These are phyloP conservation scores for Gaertneriomyces sp. DNA, from an alignment of 192 early-diverging fungal species.

Conservation along the genomic window DNA sequence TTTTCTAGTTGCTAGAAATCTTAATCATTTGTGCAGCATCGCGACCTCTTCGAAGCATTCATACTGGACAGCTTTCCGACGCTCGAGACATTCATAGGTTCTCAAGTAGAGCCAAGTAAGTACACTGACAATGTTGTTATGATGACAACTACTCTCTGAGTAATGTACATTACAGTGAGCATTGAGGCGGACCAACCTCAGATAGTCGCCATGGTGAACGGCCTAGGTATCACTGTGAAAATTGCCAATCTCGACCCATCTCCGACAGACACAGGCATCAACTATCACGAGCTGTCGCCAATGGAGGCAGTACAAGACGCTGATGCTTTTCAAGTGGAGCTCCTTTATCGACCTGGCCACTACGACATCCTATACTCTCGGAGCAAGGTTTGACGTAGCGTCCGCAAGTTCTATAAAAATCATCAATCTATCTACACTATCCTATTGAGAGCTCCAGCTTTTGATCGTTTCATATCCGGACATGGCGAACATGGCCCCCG, in stretches of 20 bases:
- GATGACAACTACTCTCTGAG: neutral
- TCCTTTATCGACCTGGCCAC: conserved; percentile 56
- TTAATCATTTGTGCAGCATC: conserved; percentile 28
- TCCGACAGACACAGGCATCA: conserved; percentile 45
- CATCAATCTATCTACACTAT: neutral
- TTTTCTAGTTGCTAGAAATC: neutral
- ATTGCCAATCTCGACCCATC: conserved; percentile 69
- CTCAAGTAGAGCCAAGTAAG: conserved; percentile 50
- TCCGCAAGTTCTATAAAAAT: neutral
- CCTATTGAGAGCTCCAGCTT: conserved; percentile 11
- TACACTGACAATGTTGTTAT: neutral
- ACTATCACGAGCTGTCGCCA: conserved; percentile 72
- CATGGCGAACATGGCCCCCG: conserved; percentile 44
- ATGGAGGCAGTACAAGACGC: conserved; percentile 42
- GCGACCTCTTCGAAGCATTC: conserved; percentile 54
- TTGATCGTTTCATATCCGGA: conserved; percentile 47
- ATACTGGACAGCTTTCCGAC: conserved; percentile 46
- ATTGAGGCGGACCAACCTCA: conserved; percentile 78
- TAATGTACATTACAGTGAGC: conserved; percentile 30
- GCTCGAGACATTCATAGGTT: conserved; percentile 40
- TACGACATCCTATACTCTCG: conserved; percentile 71
- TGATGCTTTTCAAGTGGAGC: conserved; percentile 25
- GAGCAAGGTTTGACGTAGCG: neutral
- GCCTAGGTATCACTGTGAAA: conserved; percentile 57
- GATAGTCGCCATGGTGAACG: conserved; percentile 70